Percentiles rank a stretch among this genome's conserved stretches.
Evolutionary conservation across 495 filamentous ascomycete genomes (phyloP).

Genomic region (Thozetella sp.): DNA sequence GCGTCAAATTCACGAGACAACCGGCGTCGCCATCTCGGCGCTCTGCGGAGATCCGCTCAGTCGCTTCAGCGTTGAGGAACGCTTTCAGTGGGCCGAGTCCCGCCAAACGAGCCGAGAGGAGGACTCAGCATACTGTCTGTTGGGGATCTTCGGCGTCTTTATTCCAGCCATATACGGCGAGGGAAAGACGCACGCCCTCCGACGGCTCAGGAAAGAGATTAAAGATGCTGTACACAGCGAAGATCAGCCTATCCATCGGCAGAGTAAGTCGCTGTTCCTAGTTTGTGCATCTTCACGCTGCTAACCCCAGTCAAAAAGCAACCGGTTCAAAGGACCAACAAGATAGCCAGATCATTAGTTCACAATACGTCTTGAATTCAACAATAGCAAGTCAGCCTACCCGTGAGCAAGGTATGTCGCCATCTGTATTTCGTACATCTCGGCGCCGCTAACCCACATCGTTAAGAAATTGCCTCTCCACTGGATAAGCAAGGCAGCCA

Average conservation of each 20-base stretch:
- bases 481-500: too few relatives aligned
- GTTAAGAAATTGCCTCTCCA: too few relatives aligned
- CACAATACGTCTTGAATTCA: too few relatives aligned
- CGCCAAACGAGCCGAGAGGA: neutral
- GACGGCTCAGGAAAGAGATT: neutral
- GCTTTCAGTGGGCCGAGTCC: neutral
- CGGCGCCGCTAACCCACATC: too few relatives aligned
- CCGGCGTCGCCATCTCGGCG: neutral
- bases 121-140: neutral
- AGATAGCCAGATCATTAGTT: too few relatives aligned
- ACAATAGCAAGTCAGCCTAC: too few relatives aligned
- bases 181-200: neutral
- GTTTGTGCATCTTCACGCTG: neutral
- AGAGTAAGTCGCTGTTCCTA: neutral
- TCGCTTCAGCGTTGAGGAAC: neutral
- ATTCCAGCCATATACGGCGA: neutral
- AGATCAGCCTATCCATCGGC: neutral
- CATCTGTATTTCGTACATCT: too few relatives aligned
- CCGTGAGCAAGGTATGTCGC: too few relatives aligned
- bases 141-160: neutral
- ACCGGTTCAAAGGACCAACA: too few relatives aligned
- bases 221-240: neutral
- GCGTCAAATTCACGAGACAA: neutral
- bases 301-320: too few relatives aligned
- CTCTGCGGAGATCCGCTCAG: neutral